A percentile compares a stretch with the other conserved stretches of the same genome.
phyloP scores from a whole-genome alignment of 371 early-diverging fungal genomes.

The Coemansia sp. region DNA sequence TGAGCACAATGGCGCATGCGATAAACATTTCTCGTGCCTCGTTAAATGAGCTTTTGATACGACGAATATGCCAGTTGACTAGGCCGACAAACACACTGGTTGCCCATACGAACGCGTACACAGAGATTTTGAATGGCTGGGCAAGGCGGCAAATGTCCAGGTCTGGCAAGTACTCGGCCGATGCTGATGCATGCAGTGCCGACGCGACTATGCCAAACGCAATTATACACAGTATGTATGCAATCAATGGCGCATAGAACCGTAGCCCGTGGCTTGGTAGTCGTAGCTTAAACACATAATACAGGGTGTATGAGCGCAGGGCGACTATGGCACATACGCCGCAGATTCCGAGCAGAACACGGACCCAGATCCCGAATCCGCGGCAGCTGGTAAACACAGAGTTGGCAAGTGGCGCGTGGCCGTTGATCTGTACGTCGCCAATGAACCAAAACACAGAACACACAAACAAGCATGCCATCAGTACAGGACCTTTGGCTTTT shows the following conservation, averaged over 20 bases:
- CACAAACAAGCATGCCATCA: conserved; percentile 16
- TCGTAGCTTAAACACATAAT: conserved; percentile 29
- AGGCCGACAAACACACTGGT: conserved; percentile 6
- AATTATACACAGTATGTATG: conserved; percentile 9
- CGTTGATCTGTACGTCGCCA: conserved; percentile 32
- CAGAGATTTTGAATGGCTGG: conserved; percentile 24
- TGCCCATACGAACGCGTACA: conserved; percentile 28
- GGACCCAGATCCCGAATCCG: conserved; percentile 37
- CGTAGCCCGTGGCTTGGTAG: conserved; percentile 20
- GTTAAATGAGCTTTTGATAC: conserved; percentile 44
- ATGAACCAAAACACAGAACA: conserved; percentile 35
- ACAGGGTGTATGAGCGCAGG: conserved; percentile 24
- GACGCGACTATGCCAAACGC: conserved; percentile 14
- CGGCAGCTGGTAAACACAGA: conserved; percentile 17
- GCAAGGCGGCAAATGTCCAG: conserved; percentile 27
- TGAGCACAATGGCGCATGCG: conserved; percentile 18
- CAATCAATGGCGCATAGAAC: conserved; percentile 18
- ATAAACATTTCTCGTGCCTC: conserved; percentile 30
- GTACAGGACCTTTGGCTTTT: conserved; percentile 27
- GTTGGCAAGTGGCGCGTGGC: conserved; percentile 26
- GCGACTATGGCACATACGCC: conserved; percentile 23
- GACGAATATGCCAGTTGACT: conserved; percentile 21
- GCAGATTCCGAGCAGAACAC: conserved; percentile 37
- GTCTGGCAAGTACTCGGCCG: conserved; percentile 15
- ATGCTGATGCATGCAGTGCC: conserved; percentile 7